phyloP scores from a whole-genome alignment of 108 stramenopile genomes.

The Stephanodiscus minutulus region DNA sequence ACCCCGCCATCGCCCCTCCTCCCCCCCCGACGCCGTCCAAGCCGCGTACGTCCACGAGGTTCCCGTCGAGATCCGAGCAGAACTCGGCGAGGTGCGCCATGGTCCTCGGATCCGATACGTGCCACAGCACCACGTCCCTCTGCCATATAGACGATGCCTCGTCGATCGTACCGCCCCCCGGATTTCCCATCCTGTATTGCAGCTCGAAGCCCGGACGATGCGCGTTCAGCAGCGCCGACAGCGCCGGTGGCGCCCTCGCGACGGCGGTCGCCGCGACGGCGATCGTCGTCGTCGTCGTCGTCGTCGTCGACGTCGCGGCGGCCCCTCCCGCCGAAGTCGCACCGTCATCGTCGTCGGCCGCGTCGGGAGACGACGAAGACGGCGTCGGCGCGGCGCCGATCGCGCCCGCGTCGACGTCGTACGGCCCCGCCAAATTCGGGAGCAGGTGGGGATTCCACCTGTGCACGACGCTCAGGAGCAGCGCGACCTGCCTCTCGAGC shows the following conservation, averaged over 20 bases:
- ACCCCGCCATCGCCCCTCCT: neutral
- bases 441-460: conserved; percentile 51
- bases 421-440: conserved; percentile 26
- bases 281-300: neutral
- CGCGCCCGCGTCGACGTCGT: conserved; percentile 11
- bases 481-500: conserved; percentile 24
- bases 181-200: conserved; percentile 48
- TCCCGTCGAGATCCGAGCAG: conserved; percentile 34
- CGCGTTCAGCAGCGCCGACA: conserved; percentile 21
- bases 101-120: conserved; percentile 35
- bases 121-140: conserved; percentile 51
- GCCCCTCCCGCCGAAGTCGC: neutral
- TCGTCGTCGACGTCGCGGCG: conserved; percentile 3
- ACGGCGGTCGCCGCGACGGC: neutral
- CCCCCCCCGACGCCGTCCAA: conserved; percentile 16
- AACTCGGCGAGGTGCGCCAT: conserved; percentile 41
- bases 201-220: conserved; percentile 49
- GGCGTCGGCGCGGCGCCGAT: neutral
- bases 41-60: conserved; percentile 27
- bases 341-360: neutral
- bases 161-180: conserved; percentile 43
- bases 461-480: conserved; percentile 47
- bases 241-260: conserved; percentile 25
- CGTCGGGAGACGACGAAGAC: neutral
- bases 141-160: conserved; percentile 50